phyloP scores from a whole-genome alignment of 2,329 filamentous ascomycete genomes.

The Oidium heveae region DNA sequence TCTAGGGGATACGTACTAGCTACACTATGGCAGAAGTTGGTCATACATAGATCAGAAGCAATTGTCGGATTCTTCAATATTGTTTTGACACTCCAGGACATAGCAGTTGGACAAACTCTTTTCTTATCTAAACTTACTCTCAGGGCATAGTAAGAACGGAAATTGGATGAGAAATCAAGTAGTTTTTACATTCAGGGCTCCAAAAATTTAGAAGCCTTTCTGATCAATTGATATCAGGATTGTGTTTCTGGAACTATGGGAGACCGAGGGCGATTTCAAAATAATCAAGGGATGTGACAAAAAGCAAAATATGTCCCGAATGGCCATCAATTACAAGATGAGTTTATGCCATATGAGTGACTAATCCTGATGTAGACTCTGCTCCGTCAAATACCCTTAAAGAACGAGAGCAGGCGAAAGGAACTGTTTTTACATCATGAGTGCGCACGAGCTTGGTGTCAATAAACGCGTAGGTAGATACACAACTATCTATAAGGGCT shows the following conservation, averaged over 20 bases:
- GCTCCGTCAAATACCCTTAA: neutral
- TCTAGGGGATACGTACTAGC: too few species aligned
- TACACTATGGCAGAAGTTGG: too few species aligned
- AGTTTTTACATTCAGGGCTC: neutral
- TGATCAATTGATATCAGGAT: neutral
- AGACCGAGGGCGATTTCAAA: neutral
- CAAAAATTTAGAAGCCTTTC: neutral
- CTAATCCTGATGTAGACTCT: neutral
- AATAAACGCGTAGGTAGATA: neutral
- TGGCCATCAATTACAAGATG: neutral
- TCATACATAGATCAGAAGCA: too few species aligned
- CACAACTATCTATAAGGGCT: neutral
- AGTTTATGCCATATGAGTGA: neutral
- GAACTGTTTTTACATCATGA: neutral
- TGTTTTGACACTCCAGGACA: too few species aligned
- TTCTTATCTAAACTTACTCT: too few species aligned
- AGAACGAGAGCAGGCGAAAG: neutral
- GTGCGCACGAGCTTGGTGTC: neutral
- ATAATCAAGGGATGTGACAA: neutral
- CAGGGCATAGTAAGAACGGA: too few species aligned
- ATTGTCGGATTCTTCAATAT: too few species aligned
- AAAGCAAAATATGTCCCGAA: neutral
- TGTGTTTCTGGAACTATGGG: neutral
- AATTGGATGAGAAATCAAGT: too few species aligned
- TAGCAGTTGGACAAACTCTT: too few species aligned